Conservation (phyloP, 164 flowering plant species). For the Vitis cinerea region DNA sequence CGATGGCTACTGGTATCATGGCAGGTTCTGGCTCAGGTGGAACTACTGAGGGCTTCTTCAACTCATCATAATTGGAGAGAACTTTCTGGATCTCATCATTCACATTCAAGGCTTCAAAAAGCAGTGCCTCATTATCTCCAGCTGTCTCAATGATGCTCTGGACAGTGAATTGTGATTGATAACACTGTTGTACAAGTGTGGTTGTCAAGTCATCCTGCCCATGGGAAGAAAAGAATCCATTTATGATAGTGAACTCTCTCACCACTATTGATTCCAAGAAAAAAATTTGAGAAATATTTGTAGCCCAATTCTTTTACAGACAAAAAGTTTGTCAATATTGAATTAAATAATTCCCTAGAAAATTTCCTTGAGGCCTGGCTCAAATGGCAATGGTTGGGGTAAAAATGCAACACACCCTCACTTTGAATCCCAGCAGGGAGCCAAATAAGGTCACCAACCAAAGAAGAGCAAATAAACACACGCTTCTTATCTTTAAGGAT, state of each 20-base stretch:
- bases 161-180: constrained; percentile 64
- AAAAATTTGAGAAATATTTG: neutral
- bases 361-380: too few relatives aligned
- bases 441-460: too few relatives aligned
- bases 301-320: neutral
- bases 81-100: constrained; percentile 91
- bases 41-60: constrained; percentile 48
- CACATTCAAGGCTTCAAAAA: constrained; percentile 93
- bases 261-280: neutral
- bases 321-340: too few relatives aligned
- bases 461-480: too few relatives aligned
- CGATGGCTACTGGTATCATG: constrained; percentile 87
- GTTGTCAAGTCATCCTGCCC: constrained; percentile 87
- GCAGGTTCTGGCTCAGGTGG: constrained; percentile 70
- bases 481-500: too few relatives aligned
- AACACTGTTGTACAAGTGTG: constrained; percentile 86
- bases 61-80: constrained; percentile 69
- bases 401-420: too few relatives aligned
- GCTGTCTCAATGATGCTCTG: constrained; percentile 81
- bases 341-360: too few relatives aligned
- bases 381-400: too few relatives aligned
- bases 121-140: constrained; percentile 88
- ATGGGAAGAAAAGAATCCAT: constrained; percentile 7
- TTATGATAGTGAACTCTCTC: neutral
- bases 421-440: too few relatives aligned